These are phyloP conservation scores for Holtermanniella nyarrowii DNA, from an alignment of 768 basidiomycete genomes.

Conservation along the genomic window DNA sequence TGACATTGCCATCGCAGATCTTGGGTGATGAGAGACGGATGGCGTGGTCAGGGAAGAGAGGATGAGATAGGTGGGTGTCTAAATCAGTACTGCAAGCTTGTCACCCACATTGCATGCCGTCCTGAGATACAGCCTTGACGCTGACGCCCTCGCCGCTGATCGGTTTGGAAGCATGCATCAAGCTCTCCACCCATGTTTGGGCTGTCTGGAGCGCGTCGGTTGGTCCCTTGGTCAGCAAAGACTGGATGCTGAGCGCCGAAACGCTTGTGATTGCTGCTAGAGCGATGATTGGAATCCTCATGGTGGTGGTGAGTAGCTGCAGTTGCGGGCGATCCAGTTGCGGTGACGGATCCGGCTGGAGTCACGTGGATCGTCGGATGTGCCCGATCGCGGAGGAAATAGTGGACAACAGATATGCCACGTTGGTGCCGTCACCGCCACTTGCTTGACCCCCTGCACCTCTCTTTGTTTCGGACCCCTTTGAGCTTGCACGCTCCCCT, in stretches of 20 bases:
- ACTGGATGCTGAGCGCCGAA: neutral
- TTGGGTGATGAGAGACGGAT: slow-evolving; percentile 46
- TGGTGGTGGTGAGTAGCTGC: neutral
- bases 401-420: too few relatives aligned
- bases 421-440: too few relatives aligned
- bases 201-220: neutral
- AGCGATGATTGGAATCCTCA: neutral
- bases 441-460: too few relatives aligned
- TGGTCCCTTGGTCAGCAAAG: neutral
- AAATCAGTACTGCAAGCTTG: neutral
- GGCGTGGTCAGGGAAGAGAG: slow-evolving; percentile 35
- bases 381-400: too few relatives aligned
- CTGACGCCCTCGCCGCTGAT: neutral
- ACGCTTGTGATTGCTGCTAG: neutral
- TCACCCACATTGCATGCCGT: neutral
- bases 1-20: slow-evolving; percentile 68
- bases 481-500: too few relatives aligned
- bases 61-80: slow-evolving; percentile 37
- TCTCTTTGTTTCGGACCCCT: too few relatives aligned
- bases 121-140: neutral
- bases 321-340: neutral
- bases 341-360: too few relatives aligned
- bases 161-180: neutral
- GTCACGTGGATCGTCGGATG: too few relatives aligned
- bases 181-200: neutral